These are phyloP conservation scores for Domatiomyces catenatus DNA, from an alignment of 2,329 filamentous ascomycete species.

Conservation along the genomic window DNA sequence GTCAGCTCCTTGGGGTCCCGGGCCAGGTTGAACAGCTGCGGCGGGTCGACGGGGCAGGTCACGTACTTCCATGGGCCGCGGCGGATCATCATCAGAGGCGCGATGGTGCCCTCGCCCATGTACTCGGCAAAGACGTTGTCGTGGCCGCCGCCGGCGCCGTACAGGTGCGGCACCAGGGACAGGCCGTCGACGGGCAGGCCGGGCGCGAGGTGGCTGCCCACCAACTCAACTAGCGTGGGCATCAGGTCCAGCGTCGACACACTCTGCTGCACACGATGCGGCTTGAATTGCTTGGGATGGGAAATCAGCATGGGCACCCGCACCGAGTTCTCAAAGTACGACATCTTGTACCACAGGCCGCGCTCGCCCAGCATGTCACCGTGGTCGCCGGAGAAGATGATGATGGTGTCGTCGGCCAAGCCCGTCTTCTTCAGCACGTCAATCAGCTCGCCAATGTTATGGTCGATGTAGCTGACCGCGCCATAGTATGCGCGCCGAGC, in stretches of 20 bases:
- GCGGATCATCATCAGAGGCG: slow-evolving; percentile 86
- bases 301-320: slow-evolving; percentile 78
- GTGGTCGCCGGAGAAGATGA: slow-evolving; percentile 79
- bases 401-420: slow-evolving; percentile 67
- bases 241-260: slow-evolving; percentile 85
- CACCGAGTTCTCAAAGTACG: slow-evolving; percentile 81
- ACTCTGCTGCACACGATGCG: slow-evolving; percentile 64
- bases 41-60: slow-evolving; percentile 66
- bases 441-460: slow-evolving; percentile 73
- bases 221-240: slow-evolving; percentile 73
- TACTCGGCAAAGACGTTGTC: slow-evolving; percentile 93
- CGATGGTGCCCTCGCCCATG: slow-evolving; percentile 80
- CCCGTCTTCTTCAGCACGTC: slow-evolving; percentile 63
- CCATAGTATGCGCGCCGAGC: slow-evolving; percentile 84
- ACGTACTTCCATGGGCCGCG: slow-evolving; percentile 84
- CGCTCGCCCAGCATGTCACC: slow-evolving; percentile 93
- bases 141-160: slow-evolving; percentile 38
- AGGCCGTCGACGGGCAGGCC: slow-evolving; percentile 73
- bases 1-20: slow-evolving; percentile 61
- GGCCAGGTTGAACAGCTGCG: slow-evolving; percentile 68
- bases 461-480: slow-evolving; percentile 84
- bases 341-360: slow-evolving; percentile 93
- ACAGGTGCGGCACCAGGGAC: slow-evolving; percentile 64
- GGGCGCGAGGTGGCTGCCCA: slow-evolving; percentile 52
- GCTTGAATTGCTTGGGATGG: slow-evolving; percentile 58